Evolutionary conservation across 345 rosid genomes (phyloP).

Genomic region (Eucalyptus cladocalyx): DNA sequence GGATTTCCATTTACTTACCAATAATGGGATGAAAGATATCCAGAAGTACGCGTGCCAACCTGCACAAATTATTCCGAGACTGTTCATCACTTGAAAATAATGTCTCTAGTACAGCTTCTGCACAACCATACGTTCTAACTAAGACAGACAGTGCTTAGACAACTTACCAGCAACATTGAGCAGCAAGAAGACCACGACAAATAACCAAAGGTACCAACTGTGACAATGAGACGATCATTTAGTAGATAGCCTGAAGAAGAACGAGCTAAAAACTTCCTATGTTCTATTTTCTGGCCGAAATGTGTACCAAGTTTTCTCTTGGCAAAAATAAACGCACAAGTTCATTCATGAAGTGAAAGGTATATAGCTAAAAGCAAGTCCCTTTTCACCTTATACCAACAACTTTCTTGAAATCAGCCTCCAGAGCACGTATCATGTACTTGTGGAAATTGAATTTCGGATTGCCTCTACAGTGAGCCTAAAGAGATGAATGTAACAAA

Average conservation of each 20-base stretch:
- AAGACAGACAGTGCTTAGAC: neutral
- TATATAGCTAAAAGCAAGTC: neutral
- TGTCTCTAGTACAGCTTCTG: neutral
- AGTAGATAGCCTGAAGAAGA: neutral
- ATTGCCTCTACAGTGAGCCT: conserved; percentile 79
- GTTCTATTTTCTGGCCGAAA: neutral
- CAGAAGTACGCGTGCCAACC: conserved; percentile 86
- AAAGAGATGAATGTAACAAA: neutral
- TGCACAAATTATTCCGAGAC: conserved; percentile 6
- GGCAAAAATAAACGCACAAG: neutral
- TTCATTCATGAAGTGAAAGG: neutral
- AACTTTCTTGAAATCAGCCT: conserved; percentile 91
- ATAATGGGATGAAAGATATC: conserved; percentile 61
- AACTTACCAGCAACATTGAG: conserved; percentile 53
- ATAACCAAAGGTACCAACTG: conserved; percentile 97
- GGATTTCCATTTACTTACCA: conserved; percentile 27
- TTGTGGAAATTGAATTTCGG: conserved; percentile 73
- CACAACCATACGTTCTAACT: neutral
- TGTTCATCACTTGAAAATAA: neutral
- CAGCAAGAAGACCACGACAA: conserved; percentile 68
- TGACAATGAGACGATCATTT: neutral
- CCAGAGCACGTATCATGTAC: conserved; percentile 82
- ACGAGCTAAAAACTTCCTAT: neutral
- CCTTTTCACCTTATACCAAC: conserved; percentile 72
- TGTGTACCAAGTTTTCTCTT: neutral